Conservation (phyloP, 1,284 basidiomycete species). For the Golubevia sp. region DNA sequence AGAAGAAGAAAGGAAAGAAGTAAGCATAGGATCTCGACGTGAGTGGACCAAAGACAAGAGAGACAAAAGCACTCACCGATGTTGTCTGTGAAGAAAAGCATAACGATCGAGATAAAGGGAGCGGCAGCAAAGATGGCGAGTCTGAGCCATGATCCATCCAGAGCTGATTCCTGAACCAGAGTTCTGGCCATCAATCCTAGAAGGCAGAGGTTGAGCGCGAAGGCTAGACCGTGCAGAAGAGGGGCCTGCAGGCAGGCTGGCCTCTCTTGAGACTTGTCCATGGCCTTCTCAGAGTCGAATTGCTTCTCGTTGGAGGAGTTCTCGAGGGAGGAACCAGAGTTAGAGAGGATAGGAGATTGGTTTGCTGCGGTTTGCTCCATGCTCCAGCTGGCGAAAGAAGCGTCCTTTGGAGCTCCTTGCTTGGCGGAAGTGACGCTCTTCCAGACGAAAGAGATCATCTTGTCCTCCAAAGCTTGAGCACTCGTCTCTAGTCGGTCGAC, state of each 20-base stretch:
- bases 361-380: too few relatives aligned
- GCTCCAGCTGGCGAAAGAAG: too few relatives aligned
- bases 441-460: conserved; percentile 39
- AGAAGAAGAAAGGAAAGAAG: too few relatives aligned
- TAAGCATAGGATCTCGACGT: too few relatives aligned
- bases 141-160: conserved; percentile 27
- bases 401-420: background rate
- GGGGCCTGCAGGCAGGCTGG: conserved; percentile 18
- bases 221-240: conserved; percentile 24
- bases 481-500: conserved; percentile 17
- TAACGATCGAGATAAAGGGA: conserved; percentile 12
- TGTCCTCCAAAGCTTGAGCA: conserved; percentile 21
- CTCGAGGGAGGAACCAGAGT: too few relatives aligned
- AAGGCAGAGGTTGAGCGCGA: conserved; percentile 20
- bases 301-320: too few relatives aligned
- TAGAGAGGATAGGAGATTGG: too few relatives aligned
- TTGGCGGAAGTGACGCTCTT: conserved; percentile 14
- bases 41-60: too few relatives aligned
- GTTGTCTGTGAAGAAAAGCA: conserved; percentile 38
- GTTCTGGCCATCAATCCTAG: conserved; percentile 19
- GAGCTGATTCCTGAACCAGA: conserved; percentile 15
- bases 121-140: conserved; percentile 14
- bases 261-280: conserved; percentile 14
- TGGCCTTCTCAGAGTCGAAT: too few relatives aligned
- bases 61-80: conserved; percentile 12